Conservation (phyloP, 306 rosid genomes). For the Senna tora region DNA sequence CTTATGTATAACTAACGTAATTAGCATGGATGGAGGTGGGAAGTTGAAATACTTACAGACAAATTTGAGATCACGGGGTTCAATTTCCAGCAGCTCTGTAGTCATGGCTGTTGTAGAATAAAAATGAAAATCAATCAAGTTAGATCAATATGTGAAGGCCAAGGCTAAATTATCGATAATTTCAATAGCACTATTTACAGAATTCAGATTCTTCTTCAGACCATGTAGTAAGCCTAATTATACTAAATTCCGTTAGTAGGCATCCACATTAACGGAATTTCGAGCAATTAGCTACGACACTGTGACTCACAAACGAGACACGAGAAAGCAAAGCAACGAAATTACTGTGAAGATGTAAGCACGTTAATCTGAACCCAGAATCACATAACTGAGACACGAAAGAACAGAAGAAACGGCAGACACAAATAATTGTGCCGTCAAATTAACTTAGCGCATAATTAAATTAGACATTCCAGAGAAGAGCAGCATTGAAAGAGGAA, state of each 20-base stretch:
- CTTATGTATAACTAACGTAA: neutral
- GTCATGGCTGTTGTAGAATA: constrained; percentile 49
- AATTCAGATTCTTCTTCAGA: neutral
- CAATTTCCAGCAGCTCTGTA: constrained; percentile 76
- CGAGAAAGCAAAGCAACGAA: neutral
- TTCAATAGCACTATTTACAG: neutral
- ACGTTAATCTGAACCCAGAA: neutral
- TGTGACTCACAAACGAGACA: neutral
- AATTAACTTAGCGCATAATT: neutral
- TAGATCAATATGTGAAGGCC: neutral
- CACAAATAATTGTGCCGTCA: neutral
- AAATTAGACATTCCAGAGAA: too few relatives aligned
- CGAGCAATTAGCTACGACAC: neutral
- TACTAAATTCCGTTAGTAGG: neutral
- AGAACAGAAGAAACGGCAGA: neutral
- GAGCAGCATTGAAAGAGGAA: neutral
- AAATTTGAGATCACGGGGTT: constrained; percentile 72
- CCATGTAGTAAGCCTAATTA: neutral
- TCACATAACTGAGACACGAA: neutral
- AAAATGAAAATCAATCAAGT: constrained; percentile 20
- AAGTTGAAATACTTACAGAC: constrained; percentile 57
- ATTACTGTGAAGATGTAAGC: neutral
- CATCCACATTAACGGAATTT: neutral
- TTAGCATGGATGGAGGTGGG: neutral
- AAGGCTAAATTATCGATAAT: neutral